Conservation (phyloP, 495 filamentous ascomycete species). For the Endocarpon pusillum region DNA sequence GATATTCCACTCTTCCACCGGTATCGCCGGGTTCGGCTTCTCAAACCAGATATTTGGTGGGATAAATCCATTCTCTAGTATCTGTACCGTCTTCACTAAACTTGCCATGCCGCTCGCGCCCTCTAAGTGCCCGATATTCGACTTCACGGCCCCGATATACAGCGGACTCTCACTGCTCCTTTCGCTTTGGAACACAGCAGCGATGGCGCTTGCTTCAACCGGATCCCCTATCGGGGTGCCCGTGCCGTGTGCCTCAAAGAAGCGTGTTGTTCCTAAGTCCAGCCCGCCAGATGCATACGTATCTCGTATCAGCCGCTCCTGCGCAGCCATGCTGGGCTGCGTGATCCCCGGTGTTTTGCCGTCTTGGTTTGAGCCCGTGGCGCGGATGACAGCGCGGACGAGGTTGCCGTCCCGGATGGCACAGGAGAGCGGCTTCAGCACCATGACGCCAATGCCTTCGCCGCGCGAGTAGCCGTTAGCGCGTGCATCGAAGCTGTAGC, state of each 20-base stretch:
- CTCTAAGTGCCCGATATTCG: slow-evolving; percentile 23
- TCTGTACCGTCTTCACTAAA: slow-evolving; percentile 12
- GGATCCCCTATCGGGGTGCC: slow-evolving; percentile 43
- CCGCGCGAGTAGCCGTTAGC: slow-evolving; percentile 30
- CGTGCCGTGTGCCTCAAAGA: slow-evolving; percentile 27
- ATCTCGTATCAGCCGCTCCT: slow-evolving; percentile 36
- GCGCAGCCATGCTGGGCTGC: slow-evolving; percentile 36
- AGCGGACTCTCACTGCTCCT: slow-evolving; percentile 1
- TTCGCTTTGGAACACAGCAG: neutral
- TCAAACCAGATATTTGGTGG: slow-evolving; percentile 10
- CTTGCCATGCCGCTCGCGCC: slow-evolving; percentile 10
- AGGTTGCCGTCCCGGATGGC: slow-evolving; percentile 20
- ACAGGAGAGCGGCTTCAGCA: slow-evolving; percentile 22
- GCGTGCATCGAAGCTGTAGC: slow-evolving; percentile 14
- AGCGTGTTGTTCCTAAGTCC: slow-evolving; percentile 10
- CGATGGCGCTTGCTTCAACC: slow-evolving; percentile 18
- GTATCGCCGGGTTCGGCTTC: slow-evolving; percentile 11
- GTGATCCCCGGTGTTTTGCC: slow-evolving; percentile 36
- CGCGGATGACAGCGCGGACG: slow-evolving; percentile 28
- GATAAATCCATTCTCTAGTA: slow-evolving; percentile 12
- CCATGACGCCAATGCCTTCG: slow-evolving; percentile 23
- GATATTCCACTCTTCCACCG: slow-evolving; percentile 13
- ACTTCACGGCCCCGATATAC: slow-evolving; percentile 19
- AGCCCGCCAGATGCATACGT: slow-evolving; percentile 32
- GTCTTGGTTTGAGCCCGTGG: slow-evolving; percentile 25